Conservation (phyloP, 495 filamentous ascomycete species). For the Aspergillus hancockii region DNA sequence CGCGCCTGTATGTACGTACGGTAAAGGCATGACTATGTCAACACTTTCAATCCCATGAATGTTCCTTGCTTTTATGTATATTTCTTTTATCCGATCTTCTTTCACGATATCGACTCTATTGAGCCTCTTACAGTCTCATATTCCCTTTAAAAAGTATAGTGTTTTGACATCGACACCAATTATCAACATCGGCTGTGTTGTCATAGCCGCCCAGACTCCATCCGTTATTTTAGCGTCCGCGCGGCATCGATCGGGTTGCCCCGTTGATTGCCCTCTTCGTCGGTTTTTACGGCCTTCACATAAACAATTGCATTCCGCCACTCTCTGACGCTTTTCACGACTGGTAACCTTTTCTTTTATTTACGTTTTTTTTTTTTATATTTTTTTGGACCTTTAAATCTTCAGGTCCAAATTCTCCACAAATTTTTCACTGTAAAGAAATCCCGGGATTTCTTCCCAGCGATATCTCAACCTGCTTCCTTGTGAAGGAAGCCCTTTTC, state of each 20-base stretch:
- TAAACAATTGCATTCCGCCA: conserved; percentile 24
- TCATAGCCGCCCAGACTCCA: not conserved
- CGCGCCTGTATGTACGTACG: not conserved
- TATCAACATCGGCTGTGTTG: not conserved
- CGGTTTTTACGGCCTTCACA: conserved; percentile 17
- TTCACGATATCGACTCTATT: too few relatives aligned
- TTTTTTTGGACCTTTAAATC: not conserved
- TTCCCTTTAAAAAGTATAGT: not conserved
- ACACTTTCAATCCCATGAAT: not conserved
- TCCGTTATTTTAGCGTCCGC: conserved; percentile 21
- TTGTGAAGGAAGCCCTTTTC: conserved; percentile 9
- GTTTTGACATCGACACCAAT: not conserved
- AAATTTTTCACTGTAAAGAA: not conserved
- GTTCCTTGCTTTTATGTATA: not conserved
- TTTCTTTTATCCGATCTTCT: not conserved
- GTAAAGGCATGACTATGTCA: not conserved
- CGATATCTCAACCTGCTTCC: not conserved
- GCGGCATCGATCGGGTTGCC: conserved; percentile 27
- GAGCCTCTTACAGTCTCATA: too few relatives aligned
- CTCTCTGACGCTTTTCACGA: conserved; percentile 2
- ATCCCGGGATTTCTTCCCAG: not conserved
- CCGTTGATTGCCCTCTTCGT: conserved; percentile 22
- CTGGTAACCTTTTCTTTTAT: not conserved
- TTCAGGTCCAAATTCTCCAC: not conserved
- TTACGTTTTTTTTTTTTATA: not conserved